Conservation (phyloP, 306 rosid genomes). For the Malus fusca region DNA sequence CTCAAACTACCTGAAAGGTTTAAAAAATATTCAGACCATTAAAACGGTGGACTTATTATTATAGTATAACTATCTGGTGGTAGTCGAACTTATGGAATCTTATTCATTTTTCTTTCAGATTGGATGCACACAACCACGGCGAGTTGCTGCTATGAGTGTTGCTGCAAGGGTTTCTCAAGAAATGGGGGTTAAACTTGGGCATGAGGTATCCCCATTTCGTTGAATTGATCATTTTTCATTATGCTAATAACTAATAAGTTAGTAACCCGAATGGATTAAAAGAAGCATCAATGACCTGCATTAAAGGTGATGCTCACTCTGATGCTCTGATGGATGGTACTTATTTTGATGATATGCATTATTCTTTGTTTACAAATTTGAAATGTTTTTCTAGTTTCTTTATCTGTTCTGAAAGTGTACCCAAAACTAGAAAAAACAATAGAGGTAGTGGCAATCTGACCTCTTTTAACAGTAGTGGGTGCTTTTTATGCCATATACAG, state of each 20-base stretch:
- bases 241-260: neutral
- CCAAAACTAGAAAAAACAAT: neutral
- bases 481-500: conserved; percentile 26
- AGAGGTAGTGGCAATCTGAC: neutral
- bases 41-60: neutral
- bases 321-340: neutral
- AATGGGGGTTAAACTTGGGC: conserved; percentile 93
- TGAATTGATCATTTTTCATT: conserved; percentile 2
- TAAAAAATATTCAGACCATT: neutral
- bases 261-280: neutral
- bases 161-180: conserved; percentile 99
- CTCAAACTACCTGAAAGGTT: neutral
- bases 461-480: neutral
- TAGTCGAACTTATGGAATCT: neutral
- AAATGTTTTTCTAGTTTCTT: neutral
- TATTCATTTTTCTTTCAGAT: conserved; percentile 36
- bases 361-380: neutral
- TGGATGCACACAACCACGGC: conserved; percentile 96
- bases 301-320: neutral
- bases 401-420: neutral
- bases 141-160: conserved; percentile 99
- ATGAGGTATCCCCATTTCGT: conserved; percentile 49
- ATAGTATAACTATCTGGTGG: conserved; percentile 10
- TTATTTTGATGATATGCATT: neutral
- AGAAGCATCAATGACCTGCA: neutral